Base-by-base conservation (phyloP, 2,329 filamentous ascomycete species). In the Acephala macrosclerotiorum region DNA sequence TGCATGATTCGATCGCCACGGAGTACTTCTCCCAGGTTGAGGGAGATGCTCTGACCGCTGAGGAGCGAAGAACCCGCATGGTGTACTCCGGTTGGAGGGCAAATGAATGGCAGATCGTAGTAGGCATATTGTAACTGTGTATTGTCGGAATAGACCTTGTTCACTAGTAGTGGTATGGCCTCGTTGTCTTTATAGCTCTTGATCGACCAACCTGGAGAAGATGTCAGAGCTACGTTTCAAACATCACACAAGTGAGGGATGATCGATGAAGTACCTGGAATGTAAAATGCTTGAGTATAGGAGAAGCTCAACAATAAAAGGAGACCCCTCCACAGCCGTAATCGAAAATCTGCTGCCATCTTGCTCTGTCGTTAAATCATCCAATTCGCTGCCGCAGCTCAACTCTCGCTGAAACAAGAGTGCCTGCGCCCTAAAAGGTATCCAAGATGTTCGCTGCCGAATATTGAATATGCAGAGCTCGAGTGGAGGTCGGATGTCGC, bases 71-170 rank as follows among this genome's bases (percentile, higher is more conserved):
- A 88, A 42, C 89, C 90, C 60, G 85, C 83, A 71, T 87, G 87
- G 68, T 82, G 84, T 68, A 87, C 84, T 58, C 91, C 91, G 9
- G 89, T 91, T 1, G 92, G 91, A 12, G 91, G 91, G 75, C 93
- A 96, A 61, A 95, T 91, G 77, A 96, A 97, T 8, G 93, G 93
- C 1, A 96, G 88, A 73, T 96, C 91, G 77, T 91, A 92, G 81
- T 95, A 97, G 71, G 93, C 93, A 86, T 94, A 96, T 78, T 96
- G 93, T n/a, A 97, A 82, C 77, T 96, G 91, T 8, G 92, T 96
- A 74, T 92, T 89, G 79, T 96, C 93, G 63, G 93, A 96, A 79
- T 94, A 96, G 73, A 94, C 89, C 78, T 97, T 97, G 82, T 97
- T 97, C 70, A 96, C 91, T 63, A 95, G 88, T n/a, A 97, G 83